Evolutionary conservation across 1,139 yeast species (phyloP), one percentile per base, ranked within the genome.

Genomic region (Magnusiomyces fungicola): DNA sequence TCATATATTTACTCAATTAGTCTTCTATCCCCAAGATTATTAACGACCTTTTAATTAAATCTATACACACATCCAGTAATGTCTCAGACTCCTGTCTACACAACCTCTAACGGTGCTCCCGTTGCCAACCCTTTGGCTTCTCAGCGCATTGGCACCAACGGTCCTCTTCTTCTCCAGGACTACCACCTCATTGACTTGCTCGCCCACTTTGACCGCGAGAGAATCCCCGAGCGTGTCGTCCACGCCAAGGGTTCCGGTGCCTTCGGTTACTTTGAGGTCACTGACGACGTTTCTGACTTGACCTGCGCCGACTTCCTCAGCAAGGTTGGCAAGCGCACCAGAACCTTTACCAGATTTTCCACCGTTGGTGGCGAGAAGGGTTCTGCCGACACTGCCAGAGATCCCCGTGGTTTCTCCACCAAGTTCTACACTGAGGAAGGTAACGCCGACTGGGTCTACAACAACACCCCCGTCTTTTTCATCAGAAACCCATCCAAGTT

Each of bases 241-340:
- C 95, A 86, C 65, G 95, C 95, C 55, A 85, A 85, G 69, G 95
- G 95, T 57, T 84, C 88, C 41, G 95, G 95, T 59, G 94, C 94
- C 47, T 81, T 75, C 64, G 92, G 94, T 61, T 76, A 71, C 54
- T 86, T 86, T 61, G 92, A 82, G 68, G 83, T 81, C 56, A 86
- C 95, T 34, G 90, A 87, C 64, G 92, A 86, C 58, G 78, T 87
- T 62, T 71, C 84, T 45, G 95, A 87, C 66, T 63, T 87, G 53
- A 78, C 85, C 60, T 72, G 73, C 55, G 82, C 95, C 46, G 79
- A 80, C 51, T 84, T 87, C 66, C 76, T 85, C 59, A 51, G 53
- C 33, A 73, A 79, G 47, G 73, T 80, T 47, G 95, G 95, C 62
- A 83, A 83, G 71, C 83, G 82, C 71, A 83, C 92, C 59, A 77